These are phyloP conservation scores for Blastobotrys petasosporus DNA, from an alignment of 1,139 yeast species.

Conservation along the genomic window DNA sequence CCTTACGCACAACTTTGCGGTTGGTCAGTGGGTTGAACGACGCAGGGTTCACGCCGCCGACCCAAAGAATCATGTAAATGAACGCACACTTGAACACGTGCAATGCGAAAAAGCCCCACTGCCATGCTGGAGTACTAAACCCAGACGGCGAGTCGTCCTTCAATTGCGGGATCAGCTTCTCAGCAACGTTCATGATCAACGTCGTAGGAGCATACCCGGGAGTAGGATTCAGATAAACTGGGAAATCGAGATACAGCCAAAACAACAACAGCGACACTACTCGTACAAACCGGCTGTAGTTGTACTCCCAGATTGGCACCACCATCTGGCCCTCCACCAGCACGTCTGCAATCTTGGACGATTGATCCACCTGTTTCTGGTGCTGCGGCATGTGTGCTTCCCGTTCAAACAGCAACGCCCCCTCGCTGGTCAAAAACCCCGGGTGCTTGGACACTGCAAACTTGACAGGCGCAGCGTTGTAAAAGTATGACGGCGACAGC, in stretches of 20 bases:
- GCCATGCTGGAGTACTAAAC: slow-evolving; percentile 46
- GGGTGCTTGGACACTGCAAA: slow-evolving; percentile 69
- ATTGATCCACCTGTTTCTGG: slow-evolving; percentile 39
- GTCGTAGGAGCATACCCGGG: slow-evolving; percentile 86
- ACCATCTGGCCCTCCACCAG: slow-evolving; percentile 90
- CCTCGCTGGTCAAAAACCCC: slow-evolving; percentile 79
- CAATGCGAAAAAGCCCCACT: slow-evolving; percentile 60
- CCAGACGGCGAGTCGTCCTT: slow-evolving; percentile 17
- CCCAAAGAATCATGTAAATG: slow-evolving; percentile 53
- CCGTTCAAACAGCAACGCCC: slow-evolving; percentile 64
- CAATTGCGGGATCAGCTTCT: slow-evolving; percentile 25
- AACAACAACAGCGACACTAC: slow-evolving; percentile 44
- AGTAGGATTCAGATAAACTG: slow-evolving; percentile 82
- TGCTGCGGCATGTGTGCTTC: slow-evolving; percentile 48
- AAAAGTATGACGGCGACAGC: slow-evolving; percentile 74
- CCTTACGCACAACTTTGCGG: slow-evolving; percentile 27
- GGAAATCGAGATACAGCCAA: slow-evolving; percentile 92
- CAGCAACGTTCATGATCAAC: slow-evolving; percentile 40
- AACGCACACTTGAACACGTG: slow-evolving; percentile 58
- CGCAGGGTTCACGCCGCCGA: slow-evolving; percentile 75
- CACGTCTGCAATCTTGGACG: slow-evolving; percentile 41
- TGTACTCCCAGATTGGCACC: slow-evolving; percentile 70
- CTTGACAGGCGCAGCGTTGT: slow-evolving; percentile 55
- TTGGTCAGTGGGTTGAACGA: slow-evolving; percentile 42
- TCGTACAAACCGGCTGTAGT: slow-evolving; percentile 44